Evolutionary conservation across 306 rosid species (phyloP).

Genomic region (Astragalus membranaceus): DNA sequence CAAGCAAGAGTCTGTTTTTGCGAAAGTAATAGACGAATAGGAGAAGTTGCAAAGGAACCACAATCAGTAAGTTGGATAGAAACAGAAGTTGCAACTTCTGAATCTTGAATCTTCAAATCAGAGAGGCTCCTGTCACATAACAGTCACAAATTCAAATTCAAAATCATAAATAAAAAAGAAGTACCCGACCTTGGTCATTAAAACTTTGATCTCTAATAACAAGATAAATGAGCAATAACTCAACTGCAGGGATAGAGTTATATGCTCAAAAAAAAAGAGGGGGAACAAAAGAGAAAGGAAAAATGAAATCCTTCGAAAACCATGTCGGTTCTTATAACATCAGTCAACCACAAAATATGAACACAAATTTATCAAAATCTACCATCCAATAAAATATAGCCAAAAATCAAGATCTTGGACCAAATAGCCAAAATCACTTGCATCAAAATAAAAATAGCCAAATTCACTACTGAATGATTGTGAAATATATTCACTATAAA

Average conservation of each 20-base stretch:
- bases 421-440: neutral
- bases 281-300: neutral
- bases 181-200: neutral
- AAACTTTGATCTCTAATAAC: neutral
- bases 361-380: slow-evolving; percentile 14
- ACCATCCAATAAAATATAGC: slow-evolving; percentile 9
- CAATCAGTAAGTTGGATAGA: slow-evolving; percentile 64
- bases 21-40: slow-evolving; percentile 40
- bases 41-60: slow-evolving; percentile 55
- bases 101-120: slow-evolving; percentile 42
- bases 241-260: neutral
- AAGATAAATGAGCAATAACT: slow-evolving; percentile 8
- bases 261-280: neutral
- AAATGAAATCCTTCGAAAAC: slow-evolving; percentile 12
- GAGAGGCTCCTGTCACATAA: slow-evolving; percentile 42
- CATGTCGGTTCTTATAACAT: neutral
- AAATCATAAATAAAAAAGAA: neutral
- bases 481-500: slow-evolving; percentile 3
- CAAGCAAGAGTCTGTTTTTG: slow-evolving; percentile 54
- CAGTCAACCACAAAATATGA: slow-evolving; percentile 13
- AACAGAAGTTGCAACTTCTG: slow-evolving; percentile 38
- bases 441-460: neutral
- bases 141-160: slow-evolving; percentile 22
- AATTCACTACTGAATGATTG: neutral
- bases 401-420: slow-evolving; percentile 17